These are phyloP conservation scores for Coemansia sp. DNA, from an alignment of 192 early-diverging fungal species.

Conservation along the genomic window DNA sequence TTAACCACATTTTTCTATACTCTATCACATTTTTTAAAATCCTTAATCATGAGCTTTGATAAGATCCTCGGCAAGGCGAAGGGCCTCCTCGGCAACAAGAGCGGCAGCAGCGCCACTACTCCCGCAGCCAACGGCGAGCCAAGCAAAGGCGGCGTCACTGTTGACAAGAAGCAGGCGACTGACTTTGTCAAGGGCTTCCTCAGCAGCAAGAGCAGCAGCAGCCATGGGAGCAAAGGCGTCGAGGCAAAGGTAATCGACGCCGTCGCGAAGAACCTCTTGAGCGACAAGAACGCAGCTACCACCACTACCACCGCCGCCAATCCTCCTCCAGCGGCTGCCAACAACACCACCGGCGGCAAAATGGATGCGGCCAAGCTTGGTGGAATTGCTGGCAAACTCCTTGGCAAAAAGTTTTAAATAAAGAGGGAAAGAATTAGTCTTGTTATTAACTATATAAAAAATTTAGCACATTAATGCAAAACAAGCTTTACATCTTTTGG, in stretches of 20 bases:
- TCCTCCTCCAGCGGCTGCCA: too few relatives aligned
- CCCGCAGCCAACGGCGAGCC: background rate
- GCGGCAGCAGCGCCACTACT: background rate
- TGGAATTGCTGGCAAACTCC: too few relatives aligned
- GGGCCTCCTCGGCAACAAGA: background rate
- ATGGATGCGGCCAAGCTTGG: too few relatives aligned
- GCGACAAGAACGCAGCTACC: background rate
- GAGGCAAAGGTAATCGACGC: background rate
- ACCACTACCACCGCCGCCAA: too few relatives aligned
- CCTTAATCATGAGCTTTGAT: too few relatives aligned
- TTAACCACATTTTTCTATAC: too few relatives aligned
- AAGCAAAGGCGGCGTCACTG: background rate
- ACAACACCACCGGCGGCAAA: too few relatives aligned
- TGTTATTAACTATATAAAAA: too few relatives aligned
- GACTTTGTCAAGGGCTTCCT: conserved; percentile 26
- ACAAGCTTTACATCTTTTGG: background rate
- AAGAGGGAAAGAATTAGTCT: too few relatives aligned
- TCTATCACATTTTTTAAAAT: too few relatives aligned
- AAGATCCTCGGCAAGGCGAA: background rate
- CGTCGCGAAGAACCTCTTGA: background rate
- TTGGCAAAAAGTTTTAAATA: too few relatives aligned
- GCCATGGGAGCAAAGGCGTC: background rate
- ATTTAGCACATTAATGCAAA: background rate
- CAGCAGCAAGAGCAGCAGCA: conserved; percentile 7
- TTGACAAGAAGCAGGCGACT: conserved; percentile 20